Evolutionary conservation across 257 asterid genomes (phyloP), one percentile per base, ranked within the genome.

Genomic region (Coffea canephora): DNA sequence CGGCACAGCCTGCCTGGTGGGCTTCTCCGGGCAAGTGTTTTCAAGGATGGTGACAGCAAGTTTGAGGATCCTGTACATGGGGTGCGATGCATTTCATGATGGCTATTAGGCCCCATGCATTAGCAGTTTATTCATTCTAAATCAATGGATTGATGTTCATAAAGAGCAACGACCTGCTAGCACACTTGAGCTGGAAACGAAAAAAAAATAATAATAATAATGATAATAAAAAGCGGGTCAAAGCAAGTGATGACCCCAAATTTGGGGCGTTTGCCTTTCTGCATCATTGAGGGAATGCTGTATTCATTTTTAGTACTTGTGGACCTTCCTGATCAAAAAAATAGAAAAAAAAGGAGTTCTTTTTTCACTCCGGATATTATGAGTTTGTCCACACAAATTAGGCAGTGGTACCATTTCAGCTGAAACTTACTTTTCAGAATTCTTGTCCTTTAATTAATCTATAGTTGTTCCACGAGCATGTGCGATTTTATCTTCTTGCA

Each of bases 171-270:
- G 10, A 45, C 34, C 49, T 75, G 80, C 80, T 72, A 82, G 85
- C 82, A 78, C 65, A 82, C 66, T 75, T 82, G 82, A 82, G 85
- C 82, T 82, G 85, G 79, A 68, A 55, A 39, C 43, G 4, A 39
- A 39, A 39, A 39, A 39, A 39, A 0, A 31, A 31, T 31, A 31
- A 31, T 31, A 31, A 31, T 31, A 31, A 39, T 39, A 39, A 39
- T 39, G 5, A 39, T 39, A 39, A 39, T 2, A 71, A 75, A 70
- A 69, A n/a, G 9, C 19, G 55, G 49, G 81, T 69, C 78, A 75
- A 83, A 79, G 78, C 74, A 55, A 78, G 75, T 39, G 80, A 75
- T 41, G 69, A 75, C 61, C 85, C 82, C 65, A 73, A 83, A 68
- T 66, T 67, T 59, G 41, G 46, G 85, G 76, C 70, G 57, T 65